These are phyloP conservation scores for Thielaviopsis musarum DNA, from an alignment of 2,329 filamentous ascomycete species.

Conservation along the genomic window DNA sequence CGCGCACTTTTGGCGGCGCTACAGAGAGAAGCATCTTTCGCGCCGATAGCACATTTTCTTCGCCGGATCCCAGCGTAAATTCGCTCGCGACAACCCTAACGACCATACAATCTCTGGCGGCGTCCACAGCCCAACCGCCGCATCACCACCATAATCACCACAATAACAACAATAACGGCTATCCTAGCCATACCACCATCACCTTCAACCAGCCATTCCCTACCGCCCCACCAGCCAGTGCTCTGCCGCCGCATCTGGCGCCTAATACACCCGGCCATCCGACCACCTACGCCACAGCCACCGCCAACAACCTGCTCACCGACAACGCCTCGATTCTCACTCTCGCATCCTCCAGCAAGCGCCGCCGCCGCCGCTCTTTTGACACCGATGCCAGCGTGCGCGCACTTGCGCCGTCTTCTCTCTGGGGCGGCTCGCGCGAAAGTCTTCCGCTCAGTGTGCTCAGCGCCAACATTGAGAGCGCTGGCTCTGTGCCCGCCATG, in stretches of 20 bases:
- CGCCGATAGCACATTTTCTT: slow-evolving; percentile 62
- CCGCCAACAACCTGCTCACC: slow-evolving; percentile 64
- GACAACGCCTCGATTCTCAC: slow-evolving; percentile 80
- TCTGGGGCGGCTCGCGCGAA: slow-evolving; percentile 70
- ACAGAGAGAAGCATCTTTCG: slow-evolving; percentile 35
- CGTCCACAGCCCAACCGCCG: slow-evolving; percentile 21
- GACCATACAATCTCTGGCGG: slow-evolving; percentile 61
- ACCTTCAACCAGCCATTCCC: slow-evolving; percentile 52
- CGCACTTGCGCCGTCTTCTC: slow-evolving; percentile 64
- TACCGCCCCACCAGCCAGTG: slow-evolving; percentile 46
- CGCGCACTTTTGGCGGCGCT: slow-evolving; percentile 48
- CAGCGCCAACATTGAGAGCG: slow-evolving; percentile 48
- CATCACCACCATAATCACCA: slow-evolving; percentile 27
- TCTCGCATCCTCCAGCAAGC: slow-evolving; percentile 66
- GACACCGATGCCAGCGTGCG: slow-evolving; percentile 77
- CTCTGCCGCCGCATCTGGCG: slow-evolving; percentile 53
- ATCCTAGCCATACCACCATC: slow-evolving; percentile 21
- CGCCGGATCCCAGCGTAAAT: slow-evolving; percentile 62
- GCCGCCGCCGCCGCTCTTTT: slow-evolving; percentile 58
- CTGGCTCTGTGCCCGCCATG: background rate
- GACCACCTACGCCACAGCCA: slow-evolving; percentile 59
- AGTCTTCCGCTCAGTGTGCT: slow-evolving; percentile 64
- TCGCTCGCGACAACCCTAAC: slow-evolving; percentile 73
- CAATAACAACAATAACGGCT: slow-evolving; percentile 23
- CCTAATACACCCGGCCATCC: slow-evolving; percentile 37